Conservation (phyloP, 306 rosid genomes). For the Styphnolobium japonicum region DNA sequence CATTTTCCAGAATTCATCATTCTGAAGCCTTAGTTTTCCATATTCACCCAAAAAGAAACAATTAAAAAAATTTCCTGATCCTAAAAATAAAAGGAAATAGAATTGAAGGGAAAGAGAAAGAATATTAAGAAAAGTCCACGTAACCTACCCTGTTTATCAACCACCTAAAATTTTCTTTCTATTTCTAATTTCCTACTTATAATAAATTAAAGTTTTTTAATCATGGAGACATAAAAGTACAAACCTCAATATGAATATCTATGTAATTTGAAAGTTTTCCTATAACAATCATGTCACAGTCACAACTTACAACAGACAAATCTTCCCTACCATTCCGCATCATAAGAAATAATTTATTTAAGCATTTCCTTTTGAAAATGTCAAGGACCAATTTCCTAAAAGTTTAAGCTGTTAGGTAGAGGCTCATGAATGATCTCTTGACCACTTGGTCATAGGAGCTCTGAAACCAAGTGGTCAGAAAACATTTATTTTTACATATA, state of each 20-base stretch:
- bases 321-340: background rate
- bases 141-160: background rate
- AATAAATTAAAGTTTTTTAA: background rate
- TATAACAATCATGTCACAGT: background rate
- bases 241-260: background rate
- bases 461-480: too few relatives aligned
- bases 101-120: background rate
- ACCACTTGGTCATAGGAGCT: too few relatives aligned
- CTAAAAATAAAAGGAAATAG: background rate
- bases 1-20: background rate
- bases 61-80: background rate
- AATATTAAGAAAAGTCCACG: background rate
- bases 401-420: too few relatives aligned
- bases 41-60: background rate
- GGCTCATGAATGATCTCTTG: too few relatives aligned
- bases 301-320: background rate
- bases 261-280: background rate
- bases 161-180: background rate
- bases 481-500: background rate
- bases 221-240: background rate
- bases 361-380: background rate
- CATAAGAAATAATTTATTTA: background rate
- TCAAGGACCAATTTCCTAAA: too few relatives aligned
- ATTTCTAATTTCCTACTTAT: background rate
- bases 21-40: background rate